These are phyloP conservation scores for Gentiana dahurica DNA, from an alignment of 257 asterid genomes.

Conservation along the genomic window DNA sequence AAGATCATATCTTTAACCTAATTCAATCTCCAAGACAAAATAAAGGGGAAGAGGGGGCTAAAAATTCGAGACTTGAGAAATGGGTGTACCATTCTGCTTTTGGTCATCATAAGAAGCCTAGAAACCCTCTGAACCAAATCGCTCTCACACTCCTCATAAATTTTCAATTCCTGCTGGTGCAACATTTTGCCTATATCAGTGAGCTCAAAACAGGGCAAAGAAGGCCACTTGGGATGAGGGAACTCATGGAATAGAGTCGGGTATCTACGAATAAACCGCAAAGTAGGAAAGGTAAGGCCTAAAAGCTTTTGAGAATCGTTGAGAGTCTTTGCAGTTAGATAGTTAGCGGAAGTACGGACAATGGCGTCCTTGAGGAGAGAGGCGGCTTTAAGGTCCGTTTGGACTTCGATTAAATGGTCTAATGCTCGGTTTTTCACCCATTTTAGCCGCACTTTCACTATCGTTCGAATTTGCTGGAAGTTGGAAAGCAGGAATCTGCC, in stretches of 20 bases:
- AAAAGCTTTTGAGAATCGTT: conserved; percentile 57
- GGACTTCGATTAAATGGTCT: conserved; percentile 73
- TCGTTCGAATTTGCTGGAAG: conserved; percentile 33
- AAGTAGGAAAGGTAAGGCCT: conserved; percentile 76
- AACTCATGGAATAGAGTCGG: conserved; percentile 85
- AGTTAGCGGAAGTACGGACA: conserved; percentile 51
- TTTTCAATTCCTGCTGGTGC: conserved; percentile 42
- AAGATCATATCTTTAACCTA: too few relatives aligned
- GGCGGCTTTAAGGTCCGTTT: conserved; percentile 82
- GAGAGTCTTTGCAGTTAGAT: conserved; percentile 53
- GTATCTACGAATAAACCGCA: conserved; percentile 72
- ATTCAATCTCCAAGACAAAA: too few relatives aligned
- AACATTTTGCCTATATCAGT: conserved; percentile 52
- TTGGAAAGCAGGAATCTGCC: not conserved
- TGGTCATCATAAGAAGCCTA: conserved; percentile 73
- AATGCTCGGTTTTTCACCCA: conserved; percentile 83
- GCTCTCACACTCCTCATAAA: conserved; percentile 33
- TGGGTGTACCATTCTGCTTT: conserved; percentile 38
- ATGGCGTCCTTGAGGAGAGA: conserved; percentile 71
- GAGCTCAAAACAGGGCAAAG: conserved; percentile 64
- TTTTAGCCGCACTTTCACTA: conserved; percentile 73
- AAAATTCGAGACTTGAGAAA: not conserved
- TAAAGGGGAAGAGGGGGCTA: not conserved
- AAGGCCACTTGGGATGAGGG: conserved; percentile 79
- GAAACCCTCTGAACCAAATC: conserved; percentile 64